Conservation (phyloP, 2,329 filamentous ascomycete species). For the Waltergamsia citrina region DNA sequence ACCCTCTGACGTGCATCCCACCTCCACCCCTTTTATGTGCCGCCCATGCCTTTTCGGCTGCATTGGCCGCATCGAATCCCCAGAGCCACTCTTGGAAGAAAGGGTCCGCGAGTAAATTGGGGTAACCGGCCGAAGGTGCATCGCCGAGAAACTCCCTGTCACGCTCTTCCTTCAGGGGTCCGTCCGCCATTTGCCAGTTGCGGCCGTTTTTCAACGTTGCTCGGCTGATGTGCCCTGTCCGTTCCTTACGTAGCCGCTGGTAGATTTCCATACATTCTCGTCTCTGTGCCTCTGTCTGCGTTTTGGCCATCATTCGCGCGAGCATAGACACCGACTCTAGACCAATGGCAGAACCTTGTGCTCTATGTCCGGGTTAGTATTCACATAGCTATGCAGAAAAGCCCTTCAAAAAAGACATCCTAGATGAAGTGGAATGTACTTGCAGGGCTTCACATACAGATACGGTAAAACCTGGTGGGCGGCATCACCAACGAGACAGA, state of each 20-base stretch:
- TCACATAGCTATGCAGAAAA: not conserved
- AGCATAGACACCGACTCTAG: conserved; percentile 1
- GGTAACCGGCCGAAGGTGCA: not conserved
- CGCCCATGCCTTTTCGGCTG: not conserved
- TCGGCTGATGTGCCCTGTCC: not conserved
- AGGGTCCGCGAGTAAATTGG: conserved; percentile 1
- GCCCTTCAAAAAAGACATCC: no score
- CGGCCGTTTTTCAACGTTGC: conserved; percentile 2
- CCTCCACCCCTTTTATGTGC: no score
- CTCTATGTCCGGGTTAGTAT: not conserved
- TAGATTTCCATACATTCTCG: not conserved
- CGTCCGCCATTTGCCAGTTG: conserved; percentile 1
- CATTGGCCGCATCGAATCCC: conserved; percentile 1
- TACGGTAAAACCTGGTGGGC: conserved; percentile 2
- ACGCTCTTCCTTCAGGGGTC: conserved; percentile 1
- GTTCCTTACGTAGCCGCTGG: not conserved
- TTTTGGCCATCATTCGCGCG: not conserved
- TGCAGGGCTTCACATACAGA: conserved; percentile 1
- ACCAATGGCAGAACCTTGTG: conserved; percentile 1
- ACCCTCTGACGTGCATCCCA: no score
- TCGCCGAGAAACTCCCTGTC: not conserved
- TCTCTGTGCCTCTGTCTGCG: not conserved
- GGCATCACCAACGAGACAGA: conserved; percentile 1
- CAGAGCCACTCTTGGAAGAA: conserved; percentile 3
- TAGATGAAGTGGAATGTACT: no score